These are phyloP conservation scores for Gynostemma pentaphyllum DNA, from an alignment of 306 rosid genomes.

Conservation along the genomic window DNA sequence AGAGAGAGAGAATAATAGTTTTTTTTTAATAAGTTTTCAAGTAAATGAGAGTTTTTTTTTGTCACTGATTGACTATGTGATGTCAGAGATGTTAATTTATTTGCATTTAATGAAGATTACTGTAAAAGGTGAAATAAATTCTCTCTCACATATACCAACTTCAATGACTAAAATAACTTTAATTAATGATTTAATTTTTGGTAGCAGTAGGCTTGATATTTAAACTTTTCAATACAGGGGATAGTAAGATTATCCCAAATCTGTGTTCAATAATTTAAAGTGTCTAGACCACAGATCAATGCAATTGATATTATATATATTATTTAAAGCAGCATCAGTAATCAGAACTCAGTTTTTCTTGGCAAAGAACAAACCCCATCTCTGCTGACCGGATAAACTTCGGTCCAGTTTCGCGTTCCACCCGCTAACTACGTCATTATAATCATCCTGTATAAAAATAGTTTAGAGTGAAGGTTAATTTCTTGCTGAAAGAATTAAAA, in stretches of 20 bases:
- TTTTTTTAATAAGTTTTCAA: too few species aligned
- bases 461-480: not conserved
- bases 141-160: too few species aligned
- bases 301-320: not conserved
- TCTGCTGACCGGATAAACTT: conserved; percentile 38
- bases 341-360: not conserved
- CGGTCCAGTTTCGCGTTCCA: conserved; percentile 52
- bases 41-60: too few species aligned
- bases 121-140: too few species aligned
- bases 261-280: not conserved
- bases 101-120: too few species aligned
- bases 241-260: not conserved
- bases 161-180: too few species aligned
- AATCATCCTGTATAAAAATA: conserved; percentile 32
- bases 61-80: too few species aligned
- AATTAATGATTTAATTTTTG: too few species aligned
- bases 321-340: not conserved
- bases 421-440: conserved; percentile 27
- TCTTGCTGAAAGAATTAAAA: not conserved
- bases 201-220: too few species aligned
- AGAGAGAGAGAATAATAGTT: too few species aligned
- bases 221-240: too few species aligned
- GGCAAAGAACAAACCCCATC: conserved; percentile 41
- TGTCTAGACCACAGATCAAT: not conserved
- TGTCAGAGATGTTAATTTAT: too few species aligned